These are phyloP conservation scores for Exsudoporus frostii DNA, from an alignment of 768 basidiomycete species.

Conservation along the genomic window DNA sequence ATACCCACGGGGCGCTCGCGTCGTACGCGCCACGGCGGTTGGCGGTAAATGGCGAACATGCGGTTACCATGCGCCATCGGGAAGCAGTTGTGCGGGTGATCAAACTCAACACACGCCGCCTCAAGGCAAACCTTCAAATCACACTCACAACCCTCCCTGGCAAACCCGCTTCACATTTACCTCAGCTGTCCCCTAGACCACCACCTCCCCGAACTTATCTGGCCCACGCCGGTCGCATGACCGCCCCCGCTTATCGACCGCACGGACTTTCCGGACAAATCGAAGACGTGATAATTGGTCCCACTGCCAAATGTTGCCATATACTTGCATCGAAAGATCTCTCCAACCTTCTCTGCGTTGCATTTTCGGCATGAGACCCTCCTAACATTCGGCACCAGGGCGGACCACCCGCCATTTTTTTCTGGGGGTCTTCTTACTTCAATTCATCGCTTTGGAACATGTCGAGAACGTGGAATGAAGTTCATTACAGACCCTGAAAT, in stretches of 20 bases:
- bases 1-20: constrained; percentile 12
- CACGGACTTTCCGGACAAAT: constrained; percentile 28
- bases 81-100: constrained; percentile 25
- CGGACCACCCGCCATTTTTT: constrained; percentile 21
- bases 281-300: constrained; percentile 31
- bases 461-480: constrained; percentile 21
- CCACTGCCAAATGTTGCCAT: constrained; percentile 6
- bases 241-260: constrained; percentile 15
- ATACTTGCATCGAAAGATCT: constrained; percentile 8
- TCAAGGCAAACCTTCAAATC: constrained; percentile 31
- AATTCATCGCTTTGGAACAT: constrained; percentile 21
- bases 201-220: constrained; percentile 5
- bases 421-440: constrained; percentile 35
- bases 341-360: constrained; percentile 13
- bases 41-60: constrained; percentile 35
- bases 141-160: constrained; percentile 5
- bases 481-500: constrained; percentile 24
- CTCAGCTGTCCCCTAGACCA: constrained; percentile 23
- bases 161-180: constrained; percentile 26
- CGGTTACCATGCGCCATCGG: constrained; percentile 32
- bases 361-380: constrained; percentile 22
- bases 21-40: constrained; percentile 14
- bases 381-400: constrained; percentile 12
- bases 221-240: constrained; percentile 6
- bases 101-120: constrained; percentile 28